Evolutionary conservation across 371 early-diverging fungal genomes (phyloP).

Genomic region (Mucor saturninus): DNA sequence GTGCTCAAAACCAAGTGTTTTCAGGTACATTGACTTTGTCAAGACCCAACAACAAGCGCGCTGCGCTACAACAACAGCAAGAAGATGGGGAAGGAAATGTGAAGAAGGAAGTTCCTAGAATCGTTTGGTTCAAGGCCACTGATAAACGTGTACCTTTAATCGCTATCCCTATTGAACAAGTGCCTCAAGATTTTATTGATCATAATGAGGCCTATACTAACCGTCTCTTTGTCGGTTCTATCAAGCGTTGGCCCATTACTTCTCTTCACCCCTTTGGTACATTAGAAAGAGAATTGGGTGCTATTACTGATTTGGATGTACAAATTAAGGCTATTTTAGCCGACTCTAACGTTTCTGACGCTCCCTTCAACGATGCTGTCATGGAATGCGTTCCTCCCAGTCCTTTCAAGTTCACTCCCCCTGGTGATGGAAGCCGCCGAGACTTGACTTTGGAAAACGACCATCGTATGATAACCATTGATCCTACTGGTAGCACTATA

Average conservation of each 20-base stretch:
- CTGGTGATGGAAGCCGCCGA: constrained; percentile 49
- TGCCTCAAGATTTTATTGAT: constrained; percentile 69
- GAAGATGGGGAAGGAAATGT: constrained; percentile 39
- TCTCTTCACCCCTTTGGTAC: constrained; percentile 77
- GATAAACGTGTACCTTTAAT: constrained; percentile 84
- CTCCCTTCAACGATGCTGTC: constrained; percentile 68
- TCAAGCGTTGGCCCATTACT: constrained; percentile 77
- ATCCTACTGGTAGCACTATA: constrained; percentile 32
- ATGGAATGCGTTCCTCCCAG: constrained; percentile 65
- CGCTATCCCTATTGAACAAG: constrained; percentile 75
- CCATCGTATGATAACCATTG: constrained; percentile 27
- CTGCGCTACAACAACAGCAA: constrained; percentile 35
- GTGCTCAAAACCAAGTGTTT: constrained; percentile 68
- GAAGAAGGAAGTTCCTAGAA: constrained; percentile 50
- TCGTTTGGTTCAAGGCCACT: constrained; percentile 87
- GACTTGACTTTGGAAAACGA: constrained; percentile 58
- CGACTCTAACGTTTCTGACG: constrained; percentile 64
- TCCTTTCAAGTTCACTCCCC: constrained; percentile 32
- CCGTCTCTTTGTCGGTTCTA: constrained; percentile 65
- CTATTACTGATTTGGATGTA: constrained; percentile 66
- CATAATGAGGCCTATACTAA: constrained; percentile 59
- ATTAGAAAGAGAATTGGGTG: constrained; percentile 67
- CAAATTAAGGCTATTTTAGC: constrained; percentile 77
- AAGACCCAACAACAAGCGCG: constrained; percentile 63
- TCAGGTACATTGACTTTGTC: constrained; percentile 62